phyloP scores from a whole-genome alignment of 768 basidiomycete species.

The Agrocybe praecox region DNA sequence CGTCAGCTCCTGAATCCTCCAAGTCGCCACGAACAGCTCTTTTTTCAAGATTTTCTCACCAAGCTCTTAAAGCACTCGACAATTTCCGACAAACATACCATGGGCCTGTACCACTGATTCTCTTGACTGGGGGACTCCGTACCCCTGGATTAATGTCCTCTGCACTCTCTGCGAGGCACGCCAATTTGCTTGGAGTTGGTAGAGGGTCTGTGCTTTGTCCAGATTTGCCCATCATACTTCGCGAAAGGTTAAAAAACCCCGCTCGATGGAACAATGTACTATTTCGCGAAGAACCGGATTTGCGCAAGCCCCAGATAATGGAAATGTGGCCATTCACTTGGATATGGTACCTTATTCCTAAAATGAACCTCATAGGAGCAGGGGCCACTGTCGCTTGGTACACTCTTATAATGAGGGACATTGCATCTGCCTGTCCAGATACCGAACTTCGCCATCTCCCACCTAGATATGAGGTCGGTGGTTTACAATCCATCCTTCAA shows the following conservation, averaged over 20 bases:
- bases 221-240: constrained; percentile 49
- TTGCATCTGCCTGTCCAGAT: constrained; percentile 34
- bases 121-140: constrained; percentile 82
- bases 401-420: constrained; percentile 52
- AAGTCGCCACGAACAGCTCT: constrained; percentile 63
- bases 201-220: constrained; percentile 67
- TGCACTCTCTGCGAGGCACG: constrained; percentile 55
- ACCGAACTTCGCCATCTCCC: constrained; percentile 6
- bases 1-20: constrained; percentile 11
- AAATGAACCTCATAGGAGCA: constrained; percentile 67
- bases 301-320: constrained; percentile 19
- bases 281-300: constrained; percentile 42
- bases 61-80: constrained; percentile 49
- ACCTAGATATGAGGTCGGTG: constrained; percentile 27
- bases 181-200: constrained; percentile 80
- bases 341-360: constrained; percentile 37
- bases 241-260: constrained; percentile 21
- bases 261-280: constrained; percentile 25
- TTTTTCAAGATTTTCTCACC: constrained; percentile 68
- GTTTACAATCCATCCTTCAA: constrained; percentile 36
- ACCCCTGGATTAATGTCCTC: constrained; percentile 55
- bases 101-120: constrained; percentile 53
- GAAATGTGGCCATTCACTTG: constrained; percentile 20
- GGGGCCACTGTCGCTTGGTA: constrained; percentile 71
- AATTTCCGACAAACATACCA: constrained; percentile 22